Conservation (phyloP, 1,139 yeast species). For the Saccharomyces hybrid region DNA sequence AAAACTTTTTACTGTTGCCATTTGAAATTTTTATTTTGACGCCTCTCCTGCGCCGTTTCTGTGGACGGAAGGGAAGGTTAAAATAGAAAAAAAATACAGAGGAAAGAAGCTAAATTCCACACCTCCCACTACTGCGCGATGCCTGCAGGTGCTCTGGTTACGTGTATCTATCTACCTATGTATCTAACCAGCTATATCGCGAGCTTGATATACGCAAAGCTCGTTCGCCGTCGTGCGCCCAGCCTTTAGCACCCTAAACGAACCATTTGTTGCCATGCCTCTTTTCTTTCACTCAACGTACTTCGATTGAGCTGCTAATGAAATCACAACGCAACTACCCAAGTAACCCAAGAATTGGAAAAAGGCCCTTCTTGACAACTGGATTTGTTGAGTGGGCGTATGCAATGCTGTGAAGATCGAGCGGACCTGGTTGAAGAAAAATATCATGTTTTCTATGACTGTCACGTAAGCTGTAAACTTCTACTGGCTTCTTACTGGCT, state of each 20-base stretch:
- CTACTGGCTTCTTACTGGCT: neutral
- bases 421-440: conserved; percentile 26
- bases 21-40: neutral
- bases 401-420: conserved; percentile 27
- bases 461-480: neutral
- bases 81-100: neutral
- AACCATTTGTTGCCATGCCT: neutral
- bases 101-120: neutral
- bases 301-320: conserved; percentile 27
- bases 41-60: neutral
- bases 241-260: neutral
- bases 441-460: conserved; percentile 15
- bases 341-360: conserved; percentile 30
- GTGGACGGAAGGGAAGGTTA: neutral
- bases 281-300: conserved; percentile 10
- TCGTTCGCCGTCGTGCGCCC: neutral
- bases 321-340: conserved; percentile 30
- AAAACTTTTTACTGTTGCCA: neutral
- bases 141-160: neutral
- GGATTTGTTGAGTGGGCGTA: conserved; percentile 24
- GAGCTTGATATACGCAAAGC: neutral
- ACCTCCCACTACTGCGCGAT: neutral
- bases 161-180: neutral
- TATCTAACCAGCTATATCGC: neutral
- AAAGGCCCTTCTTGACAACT: conserved; percentile 29